These are phyloP conservation scores for Alternaria hordeiaustralica DNA, from an alignment of 2,329 filamentous ascomycete genomes.

Conservation along the genomic window DNA sequence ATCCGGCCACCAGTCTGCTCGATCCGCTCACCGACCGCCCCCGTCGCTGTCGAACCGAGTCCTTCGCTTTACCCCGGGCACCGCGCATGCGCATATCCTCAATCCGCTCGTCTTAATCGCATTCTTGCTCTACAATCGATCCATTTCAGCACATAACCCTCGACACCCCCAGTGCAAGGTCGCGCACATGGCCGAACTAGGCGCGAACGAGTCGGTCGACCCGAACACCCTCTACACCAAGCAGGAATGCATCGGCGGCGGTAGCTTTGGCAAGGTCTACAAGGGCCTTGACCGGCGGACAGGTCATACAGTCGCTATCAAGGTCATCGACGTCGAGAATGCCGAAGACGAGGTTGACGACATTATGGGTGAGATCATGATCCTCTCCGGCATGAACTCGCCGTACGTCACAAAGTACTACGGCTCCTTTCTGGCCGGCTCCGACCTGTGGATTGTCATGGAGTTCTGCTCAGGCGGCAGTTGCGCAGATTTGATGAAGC, in stretches of 20 bases:
- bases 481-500: constrained; percentile 94
- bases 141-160: not conserved
- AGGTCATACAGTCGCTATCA: constrained; percentile 94
- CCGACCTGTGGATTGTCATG: constrained; percentile 99
- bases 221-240: constrained; percentile 93
- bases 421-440: constrained; percentile 94
- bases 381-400: constrained; percentile 93
- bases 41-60: constrained; percentile 3
- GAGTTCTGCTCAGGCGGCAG: constrained; percentile 97
- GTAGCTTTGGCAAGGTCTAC: constrained; percentile 98
- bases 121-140: not conserved
- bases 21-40: constrained; percentile 3
- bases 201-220: constrained; percentile 67
- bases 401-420: constrained; percentile 98
- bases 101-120: not conserved
- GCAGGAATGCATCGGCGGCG: constrained; percentile 75
- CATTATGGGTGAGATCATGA: constrained; percentile 98
- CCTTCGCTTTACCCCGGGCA: constrained; percentile 3
- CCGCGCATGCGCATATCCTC: not conserved
- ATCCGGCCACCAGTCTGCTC: not conserved
- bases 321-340: constrained; percentile 98
- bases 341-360: constrained; percentile 99
- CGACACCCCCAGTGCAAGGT: not conserved
- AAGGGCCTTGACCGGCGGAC: constrained; percentile 96
- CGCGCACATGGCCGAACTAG: constrained; percentile 25